Conservation (phyloP, 2,329 filamentous ascomycete genomes). For the Botrytis cinerea region DNA sequence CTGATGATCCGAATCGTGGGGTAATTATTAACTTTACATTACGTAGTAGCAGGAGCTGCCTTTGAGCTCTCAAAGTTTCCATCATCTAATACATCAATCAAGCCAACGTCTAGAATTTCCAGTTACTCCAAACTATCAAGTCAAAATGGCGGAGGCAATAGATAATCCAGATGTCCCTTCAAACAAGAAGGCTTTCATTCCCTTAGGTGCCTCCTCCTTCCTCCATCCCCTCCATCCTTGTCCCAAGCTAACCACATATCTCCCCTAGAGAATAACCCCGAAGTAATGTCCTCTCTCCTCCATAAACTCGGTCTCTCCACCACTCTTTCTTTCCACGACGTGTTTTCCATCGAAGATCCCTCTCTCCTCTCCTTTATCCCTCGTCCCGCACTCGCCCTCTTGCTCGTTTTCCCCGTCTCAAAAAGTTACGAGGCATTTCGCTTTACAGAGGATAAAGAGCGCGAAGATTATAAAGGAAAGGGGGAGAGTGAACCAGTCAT, state of each 20-base stretch:
- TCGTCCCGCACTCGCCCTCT: constrained; percentile 82
- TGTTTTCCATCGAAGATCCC: constrained; percentile 87
- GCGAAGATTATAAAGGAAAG: constrained; percentile 64
- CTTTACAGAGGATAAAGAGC: constrained; percentile 67
- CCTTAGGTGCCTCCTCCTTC: constrained; percentile 35
- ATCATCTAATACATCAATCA: neutral
- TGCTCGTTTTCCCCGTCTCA: constrained; percentile 90
- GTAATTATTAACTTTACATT: neutral
- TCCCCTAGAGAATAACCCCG: constrained; percentile 71
- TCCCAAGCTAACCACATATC: constrained; percentile 4
- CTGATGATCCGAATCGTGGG: constrained; percentile 11
- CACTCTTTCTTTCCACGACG: constrained; percentile 82
- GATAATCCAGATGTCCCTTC: constrained; percentile 40
- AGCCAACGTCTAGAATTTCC: neutral
- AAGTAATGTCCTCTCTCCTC: constrained; percentile 82
- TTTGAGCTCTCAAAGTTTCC: neutral
- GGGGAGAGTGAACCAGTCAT: constrained; percentile 74
- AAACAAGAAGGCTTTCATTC: constrained; percentile 40
- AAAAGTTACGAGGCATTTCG: constrained; percentile 79
- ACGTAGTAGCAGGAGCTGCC: neutral
- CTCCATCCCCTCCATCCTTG: too few relatives aligned
- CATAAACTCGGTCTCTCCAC: constrained; percentile 79
- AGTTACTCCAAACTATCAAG: neutral
- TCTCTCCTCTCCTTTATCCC: constrained; percentile 87
- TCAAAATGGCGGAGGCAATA: constrained; percentile 20